Evolutionary conservation across 345 rosid genomes (phyloP).

Genomic region (Hypericum androsaemum): DNA sequence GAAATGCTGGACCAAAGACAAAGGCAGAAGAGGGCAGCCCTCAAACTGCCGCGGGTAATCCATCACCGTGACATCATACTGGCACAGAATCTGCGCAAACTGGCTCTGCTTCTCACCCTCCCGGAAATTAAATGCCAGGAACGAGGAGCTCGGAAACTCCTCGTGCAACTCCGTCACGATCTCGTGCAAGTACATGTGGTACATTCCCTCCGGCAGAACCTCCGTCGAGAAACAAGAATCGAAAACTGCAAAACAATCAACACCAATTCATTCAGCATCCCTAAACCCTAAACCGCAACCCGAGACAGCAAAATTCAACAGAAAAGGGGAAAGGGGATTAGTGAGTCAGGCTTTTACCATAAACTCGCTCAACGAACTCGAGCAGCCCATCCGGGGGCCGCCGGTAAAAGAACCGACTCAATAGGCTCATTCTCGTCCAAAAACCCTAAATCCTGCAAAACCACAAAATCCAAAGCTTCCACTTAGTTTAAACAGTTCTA

Average conservation of each 20-base stretch:
- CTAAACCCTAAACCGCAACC: not conserved
- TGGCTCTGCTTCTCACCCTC: conserved; percentile 76
- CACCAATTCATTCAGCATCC: not conserved
- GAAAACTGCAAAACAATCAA: conserved; percentile 45
- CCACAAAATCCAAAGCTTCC: no score
- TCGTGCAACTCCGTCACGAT: conserved; percentile 66
- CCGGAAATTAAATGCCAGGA: conserved; percentile 80
- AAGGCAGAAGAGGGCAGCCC: conserved; percentile 85
- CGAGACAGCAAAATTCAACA: not conserved
- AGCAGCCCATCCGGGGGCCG: conserved; percentile 98
- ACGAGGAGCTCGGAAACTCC: conserved; percentile 69
- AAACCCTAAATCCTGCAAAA: not conserved
- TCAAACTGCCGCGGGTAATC: conserved; percentile 93
- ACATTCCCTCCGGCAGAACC: conserved; percentile 57
- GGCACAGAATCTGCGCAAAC: conserved; percentile 57
- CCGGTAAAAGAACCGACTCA: conserved; percentile 80
- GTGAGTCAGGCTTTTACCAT: conserved; percentile 33
- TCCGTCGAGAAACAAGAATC: conserved; percentile 96
- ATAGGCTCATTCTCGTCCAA: conserved; percentile 50
- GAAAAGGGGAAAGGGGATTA: not conserved
- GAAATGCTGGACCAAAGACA: conserved; percentile 82
- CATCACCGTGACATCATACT: conserved; percentile 73
- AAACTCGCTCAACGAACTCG: conserved; percentile 91
- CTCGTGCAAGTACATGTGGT: conserved; percentile 63
- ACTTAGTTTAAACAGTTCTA: no score